Evolutionary conservation across 768 basidiomycete species (phyloP).

Genomic region (Lentinula aciculospora): DNA sequence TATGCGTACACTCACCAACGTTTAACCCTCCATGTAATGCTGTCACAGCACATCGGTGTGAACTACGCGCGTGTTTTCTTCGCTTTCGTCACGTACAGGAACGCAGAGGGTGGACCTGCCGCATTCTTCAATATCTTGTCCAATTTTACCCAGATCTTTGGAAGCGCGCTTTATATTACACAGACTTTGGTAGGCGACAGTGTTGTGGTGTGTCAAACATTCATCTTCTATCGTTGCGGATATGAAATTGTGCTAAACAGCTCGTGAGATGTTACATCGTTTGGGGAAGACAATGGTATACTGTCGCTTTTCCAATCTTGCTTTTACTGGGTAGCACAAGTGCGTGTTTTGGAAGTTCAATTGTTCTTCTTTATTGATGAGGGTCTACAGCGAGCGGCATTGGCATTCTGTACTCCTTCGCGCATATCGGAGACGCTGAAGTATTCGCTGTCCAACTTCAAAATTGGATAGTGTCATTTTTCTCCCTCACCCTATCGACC

Average conservation of each 20-base stretch:
- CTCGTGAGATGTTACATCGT: constrained; percentile 27
- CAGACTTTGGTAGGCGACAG: constrained; percentile 34
- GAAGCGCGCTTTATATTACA: constrained; percentile 27
- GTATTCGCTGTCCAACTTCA: constrained; percentile 26
- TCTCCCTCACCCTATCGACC: constrained; percentile 28
- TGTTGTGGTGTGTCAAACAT: constrained; percentile 22
- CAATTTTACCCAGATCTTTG: constrained; percentile 29
- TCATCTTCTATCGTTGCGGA: not conserved
- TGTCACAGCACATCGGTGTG: constrained; percentile 30
- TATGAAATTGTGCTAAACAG: constrained; percentile 9
- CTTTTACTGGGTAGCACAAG: constrained; percentile 26
- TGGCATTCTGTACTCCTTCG: constrained; percentile 26
- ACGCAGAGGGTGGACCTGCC: constrained; percentile 20
- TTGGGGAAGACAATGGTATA: constrained; percentile 18
- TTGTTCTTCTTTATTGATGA: not conserved
- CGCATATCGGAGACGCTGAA: constrained; percentile 19
- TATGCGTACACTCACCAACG: too few relatives aligned
- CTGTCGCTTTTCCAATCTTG: constrained; percentile 21
- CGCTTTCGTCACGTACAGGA: constrained; percentile 25
- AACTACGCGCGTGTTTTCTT: constrained; percentile 28
- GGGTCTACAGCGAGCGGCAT: constrained; percentile 18
- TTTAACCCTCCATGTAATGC: too few relatives aligned
- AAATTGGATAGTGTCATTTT: constrained; percentile 34
- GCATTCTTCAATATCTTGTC: constrained; percentile 28
- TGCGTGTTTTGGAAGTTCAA: not conserved